Base-by-base conservation (phyloP, 139 green algal genomes). In the Coccomyxa sp. region DNA sequence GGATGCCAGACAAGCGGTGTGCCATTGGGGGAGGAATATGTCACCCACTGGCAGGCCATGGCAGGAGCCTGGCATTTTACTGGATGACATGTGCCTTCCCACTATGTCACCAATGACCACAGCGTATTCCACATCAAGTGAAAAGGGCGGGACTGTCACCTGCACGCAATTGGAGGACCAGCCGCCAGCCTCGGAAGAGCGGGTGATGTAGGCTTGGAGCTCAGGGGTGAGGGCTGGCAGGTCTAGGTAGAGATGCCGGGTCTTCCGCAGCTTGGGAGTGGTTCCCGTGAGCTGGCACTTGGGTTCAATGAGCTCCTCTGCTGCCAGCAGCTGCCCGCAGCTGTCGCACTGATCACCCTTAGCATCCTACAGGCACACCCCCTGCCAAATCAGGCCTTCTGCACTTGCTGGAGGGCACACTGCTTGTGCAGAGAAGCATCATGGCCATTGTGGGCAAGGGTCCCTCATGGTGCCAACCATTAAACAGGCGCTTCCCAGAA, bases 171-270 rank as follows among this genome's bases (percentile, higher is more conserved):
- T 98, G 79, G 82, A 80, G 74, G 79, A 92, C 94, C 94, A 98
- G 40, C 92, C 92, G 2, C 94, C 94, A 68, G 82, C 76, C 58
- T 87, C 31, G 31, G 83, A 90, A 14, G 91, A 88, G 64, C 12
- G 76, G 74, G 86, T 88, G 68, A 95, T 92, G 89, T 98, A 97
- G 2, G 86, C 75, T 82, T 89, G 84, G 76, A 97, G 90, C 78
- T 86, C 41, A 0, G 74, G 76, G 4, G 87, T 86, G 18, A 99
- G 88, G 79, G 83, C 72, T 14, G 96, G 95, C 75, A 99, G 91
- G 87, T 99, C 93, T 73, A 99, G 85, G 90, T 98, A 99, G 9
- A 99, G 74, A 88, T 99, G 96, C 55, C 86, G 82, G 0, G 96
- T 99, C 55, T 83, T 84, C n/a, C 91, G 85, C 55, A 93, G 74